These are phyloP conservation scores for Holtermanniella nyarrowii DNA, from an alignment of 768 basidiomycete genomes.

Conservation along the genomic window DNA sequence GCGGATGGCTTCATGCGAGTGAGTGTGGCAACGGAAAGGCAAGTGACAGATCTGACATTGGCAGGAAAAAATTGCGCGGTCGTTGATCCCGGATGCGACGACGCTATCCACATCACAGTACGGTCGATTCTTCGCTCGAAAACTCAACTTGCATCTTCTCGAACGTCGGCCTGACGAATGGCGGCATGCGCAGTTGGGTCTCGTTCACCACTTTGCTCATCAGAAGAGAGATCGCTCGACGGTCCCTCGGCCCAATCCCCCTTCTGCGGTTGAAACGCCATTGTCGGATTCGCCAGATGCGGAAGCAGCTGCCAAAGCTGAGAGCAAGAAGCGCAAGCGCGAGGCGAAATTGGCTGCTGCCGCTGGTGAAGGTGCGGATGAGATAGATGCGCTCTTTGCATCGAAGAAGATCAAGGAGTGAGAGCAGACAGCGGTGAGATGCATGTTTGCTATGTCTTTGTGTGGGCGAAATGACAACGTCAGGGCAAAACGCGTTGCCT, in stretches of 20 bases:
- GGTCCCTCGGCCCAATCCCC: no score
- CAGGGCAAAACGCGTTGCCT: no score
- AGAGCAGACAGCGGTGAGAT: no score
- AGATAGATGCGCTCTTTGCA: constrained; percentile 67
- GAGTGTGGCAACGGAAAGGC: constrained; percentile 14
- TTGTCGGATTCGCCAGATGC: constrained; percentile 2
- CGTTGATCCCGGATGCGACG: constrained; percentile 61
- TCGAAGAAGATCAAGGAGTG: constrained; percentile 51
- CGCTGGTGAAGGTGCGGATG: constrained; percentile 44
- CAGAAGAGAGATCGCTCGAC: constrained; percentile 13
- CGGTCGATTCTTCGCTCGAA: constrained; percentile 76
- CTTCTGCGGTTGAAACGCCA: no score
- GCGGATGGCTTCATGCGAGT: constrained; percentile 92
- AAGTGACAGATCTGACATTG: neutral
- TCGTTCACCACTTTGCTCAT: constrained; percentile 36
- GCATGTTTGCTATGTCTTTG: no score
- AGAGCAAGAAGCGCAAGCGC: constrained; percentile 45
- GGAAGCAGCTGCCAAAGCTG: constrained; percentile 13
- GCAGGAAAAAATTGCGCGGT: constrained; percentile 84
- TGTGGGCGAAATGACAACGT: no score
- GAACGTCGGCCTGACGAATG: constrained; percentile 74
- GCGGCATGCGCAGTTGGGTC: constrained; percentile 56
- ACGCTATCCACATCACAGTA: constrained; percentile 66
- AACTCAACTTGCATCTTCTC: constrained; percentile 66
- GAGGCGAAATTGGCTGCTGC: constrained; percentile 37